Base-by-base conservation (phyloP, 306 rosid species). In the Quercus variabilis region DNA sequence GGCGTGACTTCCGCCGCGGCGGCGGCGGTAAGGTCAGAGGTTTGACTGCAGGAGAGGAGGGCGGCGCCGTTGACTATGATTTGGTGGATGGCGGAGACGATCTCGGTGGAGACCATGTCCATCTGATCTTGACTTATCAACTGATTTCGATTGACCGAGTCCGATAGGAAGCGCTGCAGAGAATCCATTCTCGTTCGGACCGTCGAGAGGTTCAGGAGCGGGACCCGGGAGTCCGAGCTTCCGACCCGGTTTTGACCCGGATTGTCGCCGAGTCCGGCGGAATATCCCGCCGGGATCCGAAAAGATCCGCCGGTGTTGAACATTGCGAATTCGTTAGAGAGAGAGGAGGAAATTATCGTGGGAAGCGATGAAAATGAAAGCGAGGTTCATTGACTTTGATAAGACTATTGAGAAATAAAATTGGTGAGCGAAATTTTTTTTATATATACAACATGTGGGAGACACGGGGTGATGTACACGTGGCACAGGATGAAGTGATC, bases 1-100 rank as follows among this genome's bases (percentile, higher is more conserved):
- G 75, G 70, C 4, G 70, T 65, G 0, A 62, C 38, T 59, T 51
- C 75, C 46, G 33, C 75, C 46, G 33, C 43, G 11, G 10, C 9
- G 9, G 43, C 46, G 46, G 46, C 46, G 35, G 72, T 49, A 3
- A 63, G 4, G 68, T 73, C 57, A 62, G 65, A 54, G 21, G 38
- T 38, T 49, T 74, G 89, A 2, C 81, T 68, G 79, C 49, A 79
- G 25, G 93, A 80, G 17, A 92, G 57, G 2, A 92, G 84, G 52
- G 97, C 89, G 62, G 94, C 72, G 46, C 86, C 97, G 88, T 86
- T 86, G 84, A 79, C 84, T 20, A 88, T 75, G 74, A 78, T 76
- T 25, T 89, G 83, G 72, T 88, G 85, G 79, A 94, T 82, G 57
- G 92, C 86, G 33, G 93, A 57, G 79, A 69, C 71, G 87, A 91